phyloP scores from a whole-genome alignment of 306 rosid genomes.

The Calophaca sinica region DNA sequence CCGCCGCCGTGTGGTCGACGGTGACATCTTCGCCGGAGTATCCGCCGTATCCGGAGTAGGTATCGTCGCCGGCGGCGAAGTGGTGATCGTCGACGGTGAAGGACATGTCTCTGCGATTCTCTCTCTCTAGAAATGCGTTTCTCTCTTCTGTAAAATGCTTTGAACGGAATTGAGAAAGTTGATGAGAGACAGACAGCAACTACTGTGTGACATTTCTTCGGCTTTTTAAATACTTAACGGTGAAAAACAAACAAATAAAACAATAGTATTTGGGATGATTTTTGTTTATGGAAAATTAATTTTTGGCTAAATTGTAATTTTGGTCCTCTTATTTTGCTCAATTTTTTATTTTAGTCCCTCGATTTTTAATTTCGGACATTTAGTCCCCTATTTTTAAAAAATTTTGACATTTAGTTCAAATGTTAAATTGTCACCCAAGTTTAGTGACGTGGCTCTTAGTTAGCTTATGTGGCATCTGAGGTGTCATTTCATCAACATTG shows the following conservation, averaged over 20 bases:
- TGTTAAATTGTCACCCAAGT: too few relatives aligned
- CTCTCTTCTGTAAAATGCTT: conserved; percentile 33
- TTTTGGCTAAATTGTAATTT: too few relatives aligned
- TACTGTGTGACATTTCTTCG: background rate
- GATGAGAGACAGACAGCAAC: background rate
- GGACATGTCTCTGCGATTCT: conserved; percentile 55
- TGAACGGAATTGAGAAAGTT: background rate
- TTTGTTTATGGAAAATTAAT: too few relatives aligned
- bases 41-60: conserved; percentile 66
- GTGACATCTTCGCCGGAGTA: conserved; percentile 63
- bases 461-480: too few relatives aligned
- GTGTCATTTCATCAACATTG: too few relatives aligned
- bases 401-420: too few relatives aligned
- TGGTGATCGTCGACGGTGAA: conserved; percentile 68
- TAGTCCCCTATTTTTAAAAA: too few relatives aligned
- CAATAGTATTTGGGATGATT: too few relatives aligned
- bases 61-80: conserved; percentile 58
- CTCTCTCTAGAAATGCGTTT: conserved; percentile 33
- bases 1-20: conserved; percentile 53
- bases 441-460: too few relatives aligned
- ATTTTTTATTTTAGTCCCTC: too few relatives aligned
- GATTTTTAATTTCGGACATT: too few relatives aligned
- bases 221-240: conserved; percentile 54
- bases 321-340: too few relatives aligned
- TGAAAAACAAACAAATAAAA: conserved; percentile 18